Evolutionary conservation across 257 asterid species (phyloP), one percentile per base, ranked within the genome.

Genomic region (Fraxinus americana): DNA sequence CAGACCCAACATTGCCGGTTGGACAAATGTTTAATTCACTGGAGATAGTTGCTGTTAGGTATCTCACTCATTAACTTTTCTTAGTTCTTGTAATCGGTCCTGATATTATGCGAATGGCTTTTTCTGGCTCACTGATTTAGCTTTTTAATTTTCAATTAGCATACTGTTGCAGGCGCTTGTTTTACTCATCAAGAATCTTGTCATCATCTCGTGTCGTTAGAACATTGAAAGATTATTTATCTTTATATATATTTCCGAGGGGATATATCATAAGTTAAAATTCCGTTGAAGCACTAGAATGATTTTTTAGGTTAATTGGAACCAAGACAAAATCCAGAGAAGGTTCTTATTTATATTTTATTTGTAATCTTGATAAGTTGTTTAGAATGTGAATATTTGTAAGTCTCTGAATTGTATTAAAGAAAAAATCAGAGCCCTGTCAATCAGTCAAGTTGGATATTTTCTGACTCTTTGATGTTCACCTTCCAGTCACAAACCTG

Each of bases 1-100:
- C 67, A 75, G 98, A 92, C 77, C 27, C 12, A 16, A 38, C 13
- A 27, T n/a, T 78, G 41, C 63, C 79, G 3, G 30, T 32, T 67
- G 68, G 75, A 35, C 79, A 80, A 54, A 78, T 83, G 70, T 85
- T 87, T 65, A 87, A 91, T 84, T 92, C 98, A 3, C 77, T 94
- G 77, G 98, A 94, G 89, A 86, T 92, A 57, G 92, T 87, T 57
- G 72, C 75, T 27, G 73, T 80, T 45, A 94, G 97, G 98, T 94
- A 91, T 80, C 66, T 50, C 61, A 23, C 71, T 75, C 80, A 30
- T 78, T 71, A 72, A 54, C 7, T 54, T 74, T 13, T 74, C 13
- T 41, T 43, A 23, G 30, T 75, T 11, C 30, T 76, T 77, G 72
- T 70, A 68, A 30, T 50, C 1, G 39, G n/a, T n/a, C 35, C 14